Percentiles rank a stretch among this genome's conserved stretches.
Conservation (phyloP, 31 red algal genomes). For the Pterothamnion heteromorphum region DNA sequence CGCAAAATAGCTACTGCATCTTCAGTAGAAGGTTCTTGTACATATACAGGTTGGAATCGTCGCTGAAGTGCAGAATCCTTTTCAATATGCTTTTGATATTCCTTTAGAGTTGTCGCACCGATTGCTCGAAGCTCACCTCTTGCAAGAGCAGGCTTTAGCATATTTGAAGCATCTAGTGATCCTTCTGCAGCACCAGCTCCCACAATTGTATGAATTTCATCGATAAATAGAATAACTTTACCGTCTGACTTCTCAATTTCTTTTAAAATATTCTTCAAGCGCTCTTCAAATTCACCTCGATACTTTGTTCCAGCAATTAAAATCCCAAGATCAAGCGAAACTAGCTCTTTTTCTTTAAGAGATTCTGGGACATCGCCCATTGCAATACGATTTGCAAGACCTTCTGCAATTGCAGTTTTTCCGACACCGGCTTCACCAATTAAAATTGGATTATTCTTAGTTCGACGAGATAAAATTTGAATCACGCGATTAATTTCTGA, state of each 20-base stretch:
- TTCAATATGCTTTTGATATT: conserved; percentile 99
- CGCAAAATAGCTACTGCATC: conserved; percentile 96
- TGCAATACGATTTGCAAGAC: conserved; percentile 96
- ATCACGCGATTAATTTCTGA: conserved; percentile 95
- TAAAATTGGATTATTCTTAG: conserved; percentile 99
- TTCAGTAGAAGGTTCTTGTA: conserved; percentile 88
- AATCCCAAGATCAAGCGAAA: conserved; percentile 92
- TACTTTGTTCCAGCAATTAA: conserved; percentile 98
- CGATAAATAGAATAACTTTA: conserved; percentile 95
- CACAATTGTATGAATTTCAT: conserved; percentile 99
- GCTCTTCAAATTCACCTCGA: conserved; percentile 99
- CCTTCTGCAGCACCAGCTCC: conserved; percentile 98
- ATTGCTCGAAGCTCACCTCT: conserved; percentile 98
- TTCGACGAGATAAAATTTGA: conserved; percentile 89
- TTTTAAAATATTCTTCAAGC: conserved; percentile 91
- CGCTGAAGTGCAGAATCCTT: conserved; percentile 97
- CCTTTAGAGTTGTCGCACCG: conserved; percentile 96
- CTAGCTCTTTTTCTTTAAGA: conserved; percentile 63
- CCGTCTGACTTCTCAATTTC: conserved; percentile 78
- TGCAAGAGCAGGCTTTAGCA: conserved; percentile 98
- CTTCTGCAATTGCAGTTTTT: conserved; percentile 99
- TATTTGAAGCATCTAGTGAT: conserved; percentile 95
- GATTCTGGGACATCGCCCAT: conserved; percentile 86
- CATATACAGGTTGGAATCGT: conserved; percentile 92
- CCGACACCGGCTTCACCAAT: conserved; percentile 98